Conservation (phyloP, 257 asterid genomes). For the Asclepias syriaca region DNA sequence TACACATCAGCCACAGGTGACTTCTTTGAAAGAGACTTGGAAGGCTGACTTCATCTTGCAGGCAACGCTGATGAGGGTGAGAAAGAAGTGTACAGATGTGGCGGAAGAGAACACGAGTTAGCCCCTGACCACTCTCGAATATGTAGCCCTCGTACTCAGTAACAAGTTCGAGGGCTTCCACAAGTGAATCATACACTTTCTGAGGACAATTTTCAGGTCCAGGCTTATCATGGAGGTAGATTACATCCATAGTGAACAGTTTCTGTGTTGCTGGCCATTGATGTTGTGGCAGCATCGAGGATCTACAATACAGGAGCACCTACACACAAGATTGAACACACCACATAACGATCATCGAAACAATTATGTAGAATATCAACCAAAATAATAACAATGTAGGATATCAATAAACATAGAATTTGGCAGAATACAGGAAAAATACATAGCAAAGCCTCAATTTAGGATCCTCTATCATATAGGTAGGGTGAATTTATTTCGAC, state of each 20-base stretch:
- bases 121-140: conserved; percentile 86
- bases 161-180: conserved; percentile 79
- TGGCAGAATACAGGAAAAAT: background rate
- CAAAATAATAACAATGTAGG: background rate
- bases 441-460: background rate
- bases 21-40: conserved; percentile 71
- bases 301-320: conserved; percentile 83
- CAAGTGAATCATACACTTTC: conserved; percentile 74
- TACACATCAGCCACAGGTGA: conserved; percentile 32
- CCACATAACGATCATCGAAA: background rate
- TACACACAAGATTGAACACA: conserved; percentile 30
- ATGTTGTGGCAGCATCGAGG: conserved; percentile 60
- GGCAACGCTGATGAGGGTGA: conserved; percentile 88
- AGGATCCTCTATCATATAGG: background rate
- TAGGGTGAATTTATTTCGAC: background rate
- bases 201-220: conserved; percentile 96
- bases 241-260: conserved; percentile 79
- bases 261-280: conserved; percentile 59
- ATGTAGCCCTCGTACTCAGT: conserved; percentile 82
- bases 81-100: conserved; percentile 58
- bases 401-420: background rate
- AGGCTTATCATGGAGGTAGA: conserved; percentile 94
- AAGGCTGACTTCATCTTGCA: conserved; percentile 65
- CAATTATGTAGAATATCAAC: background rate
- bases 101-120: conserved; percentile 69